phyloP scores from a whole-genome alignment of 306 rosid species.

The Styphnolobium japonicum region DNA sequence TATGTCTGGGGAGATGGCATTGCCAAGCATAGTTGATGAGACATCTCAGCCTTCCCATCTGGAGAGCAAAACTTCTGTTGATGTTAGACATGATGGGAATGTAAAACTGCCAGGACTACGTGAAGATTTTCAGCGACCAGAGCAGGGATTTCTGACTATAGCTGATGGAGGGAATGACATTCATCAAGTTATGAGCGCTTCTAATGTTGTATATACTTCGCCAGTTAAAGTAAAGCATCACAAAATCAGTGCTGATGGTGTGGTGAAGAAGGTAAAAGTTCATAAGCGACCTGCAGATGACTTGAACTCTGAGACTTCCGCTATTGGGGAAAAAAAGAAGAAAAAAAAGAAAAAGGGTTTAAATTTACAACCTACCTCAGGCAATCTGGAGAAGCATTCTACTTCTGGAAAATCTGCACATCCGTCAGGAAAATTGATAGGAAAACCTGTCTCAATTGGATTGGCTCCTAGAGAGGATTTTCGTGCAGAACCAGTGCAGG shows the following conservation, averaged over 20 bases:
- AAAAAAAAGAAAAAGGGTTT: conserved; percentile 58
- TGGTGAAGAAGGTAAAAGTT: conserved; percentile 54
- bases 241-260: conserved; percentile 37
- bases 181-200: conserved; percentile 14
- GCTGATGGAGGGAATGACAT: conserved; percentile 28
- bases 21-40: conserved; percentile 29
- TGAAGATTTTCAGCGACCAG: conserved; percentile 35
- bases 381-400: conserved; percentile 38
- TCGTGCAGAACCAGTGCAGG: conserved; percentile 37
- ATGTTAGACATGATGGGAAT: conserved; percentile 22
- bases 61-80: conserved; percentile 30
- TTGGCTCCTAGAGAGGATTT: conserved; percentile 48
- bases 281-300: conserved; percentile 57
- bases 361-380: conserved; percentile 37
- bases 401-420: conserved; percentile 39
- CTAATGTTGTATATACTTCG: background rate
- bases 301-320: conserved; percentile 37
- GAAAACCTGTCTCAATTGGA: conserved; percentile 39
- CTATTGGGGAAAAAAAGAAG: conserved; percentile 57
- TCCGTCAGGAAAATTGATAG: conserved; percentile 30
- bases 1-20: conserved; percentile 34
- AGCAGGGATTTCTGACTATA: conserved; percentile 21
- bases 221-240: conserved; percentile 33
- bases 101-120: conserved; percentile 25
- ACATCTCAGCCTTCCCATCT: conserved; percentile 35